Evolutionary conservation across 106 monocot species (phyloP), one percentile per base, ranked within the genome.

Genomic region (Acorus calamus): DNA sequence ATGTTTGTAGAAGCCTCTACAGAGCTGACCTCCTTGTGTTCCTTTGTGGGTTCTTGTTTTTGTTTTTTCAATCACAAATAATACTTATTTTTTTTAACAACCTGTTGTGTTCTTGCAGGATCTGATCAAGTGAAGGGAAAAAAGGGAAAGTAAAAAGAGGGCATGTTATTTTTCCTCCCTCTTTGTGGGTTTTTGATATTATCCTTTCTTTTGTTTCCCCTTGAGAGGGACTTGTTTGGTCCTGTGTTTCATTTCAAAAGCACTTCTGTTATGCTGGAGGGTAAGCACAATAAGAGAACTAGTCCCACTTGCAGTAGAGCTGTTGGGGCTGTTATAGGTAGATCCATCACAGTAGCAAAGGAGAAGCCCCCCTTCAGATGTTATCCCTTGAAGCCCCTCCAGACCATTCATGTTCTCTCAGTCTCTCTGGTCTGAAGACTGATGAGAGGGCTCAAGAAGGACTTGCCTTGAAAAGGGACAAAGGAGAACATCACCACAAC

Each of bases 341-440:
- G 50, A 50, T 71, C 54, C 49, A 49, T 47, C 28, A 62, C 67
- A 64, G 41, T 69, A 57, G 69, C 68, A 11, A 65, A 28, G 28
- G 77, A 68, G 88, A 72, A 83, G 77, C 61, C 46, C 71, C 42
- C 84, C 73, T 73, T 86, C 89, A 86, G 83, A 93, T 93, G 93
- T 89, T 89, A 78, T 86, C 93, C 78, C 58, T 61, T 81, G 89
- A 71, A 72, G 75, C 61, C 72, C 63, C 72, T 75, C 67, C 74
- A 78, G 83, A 71, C 42, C 69, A 71, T 54, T 69, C 79, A 57
- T 75, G 73, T 71, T 62, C 70, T 46, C 51, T 52, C 59, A 75
- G 76, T 43, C 8, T 49, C 67, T 14, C 67, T 53, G 48, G 50
- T 68, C 49, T 74, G 57, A 79, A 51, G 57, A 68, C 66, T 80